phyloP scores from a whole-genome alignment of 2,329 filamentous ascomycete genomes.

The Aspergillaceae sp. region DNA sequence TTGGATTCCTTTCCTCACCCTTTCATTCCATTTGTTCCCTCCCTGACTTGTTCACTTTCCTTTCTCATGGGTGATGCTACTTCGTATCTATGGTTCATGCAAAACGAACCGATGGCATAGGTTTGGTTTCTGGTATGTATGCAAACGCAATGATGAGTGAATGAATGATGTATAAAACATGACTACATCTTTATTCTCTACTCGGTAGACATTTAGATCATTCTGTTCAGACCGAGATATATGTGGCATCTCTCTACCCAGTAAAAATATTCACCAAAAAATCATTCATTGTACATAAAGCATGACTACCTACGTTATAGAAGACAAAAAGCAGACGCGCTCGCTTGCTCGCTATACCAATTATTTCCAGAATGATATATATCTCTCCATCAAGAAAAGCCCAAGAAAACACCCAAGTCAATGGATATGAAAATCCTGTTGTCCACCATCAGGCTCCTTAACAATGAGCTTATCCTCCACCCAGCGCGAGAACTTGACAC shows the following conservation, averaged over 20 bases:
- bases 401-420: no score
- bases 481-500: constrained; percentile 44
- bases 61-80: background rate
- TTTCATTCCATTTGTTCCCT: constrained; percentile 1
- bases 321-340: background rate
- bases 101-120: constrained; percentile 9
- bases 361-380: background rate
- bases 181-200: background rate
- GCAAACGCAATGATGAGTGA: constrained; percentile 21
- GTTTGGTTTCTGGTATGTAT: no score
- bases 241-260: no score
- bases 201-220: background rate
- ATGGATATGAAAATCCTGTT: background rate
- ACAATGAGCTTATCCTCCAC: constrained; percentile 32
- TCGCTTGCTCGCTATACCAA: background rate
- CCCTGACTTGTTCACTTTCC: background rate
- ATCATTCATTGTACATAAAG: no score
- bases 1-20: background rate
- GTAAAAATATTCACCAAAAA: no score
- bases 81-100: background rate
- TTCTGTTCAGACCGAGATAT: no score
- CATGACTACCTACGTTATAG: no score
- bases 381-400: no score
- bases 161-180: constrained; percentile 19
- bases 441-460: constrained; percentile 10